Percentiles rank a stretch among this genome's conserved stretches.
Evolutionary conservation across 2,329 filamentous ascomycete genomes (phyloP).

Genomic region (Hypoxylon sp.): DNA sequence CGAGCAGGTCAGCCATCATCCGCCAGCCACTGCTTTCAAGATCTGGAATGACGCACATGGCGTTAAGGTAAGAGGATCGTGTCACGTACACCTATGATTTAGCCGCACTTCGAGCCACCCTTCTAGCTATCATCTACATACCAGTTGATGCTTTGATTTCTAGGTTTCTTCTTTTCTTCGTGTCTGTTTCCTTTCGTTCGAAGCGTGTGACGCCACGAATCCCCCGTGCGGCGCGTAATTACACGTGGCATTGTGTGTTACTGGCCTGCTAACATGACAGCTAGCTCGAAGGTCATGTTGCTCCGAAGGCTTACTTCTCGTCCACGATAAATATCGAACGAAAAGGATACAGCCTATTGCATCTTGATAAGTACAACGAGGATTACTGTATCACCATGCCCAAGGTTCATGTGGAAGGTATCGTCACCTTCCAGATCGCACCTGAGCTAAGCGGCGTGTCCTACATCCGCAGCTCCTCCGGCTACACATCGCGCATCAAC

Average conservation of each 20-base stretch:
- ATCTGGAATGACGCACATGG: conserved; percentile 89
- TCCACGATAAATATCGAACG: conserved; percentile 96
- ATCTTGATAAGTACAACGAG: conserved; percentile 62
- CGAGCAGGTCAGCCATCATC: conserved; percentile 96
- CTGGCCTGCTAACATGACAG: conserved; percentile 12
- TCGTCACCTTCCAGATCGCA: conserved; percentile 87
- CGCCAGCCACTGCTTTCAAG: conserved; percentile 92
- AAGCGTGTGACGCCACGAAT: too few relatives aligned
- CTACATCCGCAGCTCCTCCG: conserved; percentile 86
- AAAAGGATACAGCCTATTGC: conserved; percentile 87
- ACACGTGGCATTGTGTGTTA: neutral
- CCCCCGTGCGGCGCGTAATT: neutral
- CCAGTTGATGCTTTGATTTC: too few relatives aligned
- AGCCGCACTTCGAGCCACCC: too few relatives aligned
- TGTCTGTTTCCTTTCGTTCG: too few relatives aligned
- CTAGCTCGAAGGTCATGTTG: conserved; percentile 86
- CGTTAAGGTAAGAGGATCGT: conserved; percentile 60
- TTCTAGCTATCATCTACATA: too few relatives aligned
- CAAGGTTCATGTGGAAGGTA: conserved; percentile 89
- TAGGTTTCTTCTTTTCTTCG: too few relatives aligned
- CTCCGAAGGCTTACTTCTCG: conserved; percentile 94
- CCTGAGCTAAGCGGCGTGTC: conserved; percentile 89
- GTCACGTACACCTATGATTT: too few relatives aligned
- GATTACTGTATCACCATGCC: conserved; percentile 89
- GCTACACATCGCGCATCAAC: conserved; percentile 89